Conservation (phyloP, 2,329 filamentous ascomycete genomes). For the Rosellinia necatrix region DNA sequence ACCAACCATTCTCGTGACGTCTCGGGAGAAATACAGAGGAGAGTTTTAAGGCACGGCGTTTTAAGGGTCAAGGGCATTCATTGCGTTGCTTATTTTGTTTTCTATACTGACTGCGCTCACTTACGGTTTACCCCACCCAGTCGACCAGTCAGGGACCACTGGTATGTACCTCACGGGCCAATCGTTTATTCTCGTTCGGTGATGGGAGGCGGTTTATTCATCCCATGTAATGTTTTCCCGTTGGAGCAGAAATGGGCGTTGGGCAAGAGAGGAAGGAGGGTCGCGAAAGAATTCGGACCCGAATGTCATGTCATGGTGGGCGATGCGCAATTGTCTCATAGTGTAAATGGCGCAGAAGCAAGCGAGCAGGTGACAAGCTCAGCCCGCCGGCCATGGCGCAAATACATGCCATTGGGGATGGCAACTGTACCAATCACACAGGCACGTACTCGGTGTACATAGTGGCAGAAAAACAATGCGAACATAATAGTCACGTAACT, state of each 20-base stretch:
- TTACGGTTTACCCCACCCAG: not conserved
- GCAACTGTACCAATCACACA: not conserved
- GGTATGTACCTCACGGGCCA: conserved; percentile 5
- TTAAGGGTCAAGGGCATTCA: conserved; percentile 20
- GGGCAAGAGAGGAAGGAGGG: not conserved
- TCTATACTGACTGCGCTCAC: conserved; percentile 14
- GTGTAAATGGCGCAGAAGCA: not conserved
- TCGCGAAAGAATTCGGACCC: not conserved
- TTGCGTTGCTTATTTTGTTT: conserved; percentile 5
- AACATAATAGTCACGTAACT: not conserved
- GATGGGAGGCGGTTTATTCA: conserved; percentile 6
- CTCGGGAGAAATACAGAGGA: conserved; percentile 13
- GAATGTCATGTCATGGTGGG: not conserved
- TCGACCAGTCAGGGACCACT: conserved; percentile 2
- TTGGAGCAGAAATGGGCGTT: not conserved
- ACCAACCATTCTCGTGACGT: not conserved
- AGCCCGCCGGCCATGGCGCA: not conserved
- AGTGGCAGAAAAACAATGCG: conserved; percentile 11
- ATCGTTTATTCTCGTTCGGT: not conserved
- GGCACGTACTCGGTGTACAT: conserved; percentile 15
- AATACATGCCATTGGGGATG: conserved; percentile 11
- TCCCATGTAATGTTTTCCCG: conserved; percentile 16
- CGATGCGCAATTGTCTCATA: not conserved
- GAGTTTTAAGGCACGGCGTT: conserved; percentile 22
- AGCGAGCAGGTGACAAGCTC: not conserved